Conservation (phyloP, 2,329 filamentous ascomycete genomes). For the Shiraia sp. region DNA sequence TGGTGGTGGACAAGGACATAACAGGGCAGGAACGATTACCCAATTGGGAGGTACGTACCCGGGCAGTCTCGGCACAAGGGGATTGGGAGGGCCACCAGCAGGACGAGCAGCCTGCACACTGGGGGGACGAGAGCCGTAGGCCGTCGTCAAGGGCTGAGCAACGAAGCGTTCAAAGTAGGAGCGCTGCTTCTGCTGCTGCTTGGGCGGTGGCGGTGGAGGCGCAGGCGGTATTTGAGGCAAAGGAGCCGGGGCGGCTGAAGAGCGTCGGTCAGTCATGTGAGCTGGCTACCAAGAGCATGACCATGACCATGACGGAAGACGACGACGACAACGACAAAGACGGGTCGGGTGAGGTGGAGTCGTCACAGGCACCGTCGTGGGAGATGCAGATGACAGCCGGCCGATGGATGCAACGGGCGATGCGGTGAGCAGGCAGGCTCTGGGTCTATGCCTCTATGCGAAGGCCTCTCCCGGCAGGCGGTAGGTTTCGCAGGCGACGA, state of each 20-base stretch:
- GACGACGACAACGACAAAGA: too few species aligned
- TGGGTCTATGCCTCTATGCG: too few species aligned
- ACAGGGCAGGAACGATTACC: too few species aligned
- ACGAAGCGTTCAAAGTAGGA: slow-evolving; percentile 57
- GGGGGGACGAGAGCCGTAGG: slow-evolving; percentile 57
- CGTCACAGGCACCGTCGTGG: too few species aligned
- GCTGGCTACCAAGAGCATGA: slow-evolving; percentile 1
- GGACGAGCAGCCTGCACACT: slow-evolving; percentile 53
- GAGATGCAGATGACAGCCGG: too few species aligned
- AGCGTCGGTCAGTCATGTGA: slow-evolving; percentile 12
- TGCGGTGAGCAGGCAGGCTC: too few species aligned
- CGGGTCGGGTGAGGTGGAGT: too few species aligned
- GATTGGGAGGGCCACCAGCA: slow-evolving; percentile 42
- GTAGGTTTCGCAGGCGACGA: too few species aligned
- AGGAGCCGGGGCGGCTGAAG: slow-evolving; percentile 14
- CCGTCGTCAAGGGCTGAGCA: slow-evolving; percentile 55
- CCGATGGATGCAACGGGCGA: too few species aligned
- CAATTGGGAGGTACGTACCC: too few species aligned
- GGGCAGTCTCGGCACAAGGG: slow-evolving; percentile 41
- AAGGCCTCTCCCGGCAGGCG: too few species aligned
- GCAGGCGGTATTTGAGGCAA: slow-evolving; percentile 32
- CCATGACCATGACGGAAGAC: background rate
- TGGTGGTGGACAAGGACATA: too few species aligned
- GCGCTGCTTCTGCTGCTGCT: slow-evolving; percentile 27
- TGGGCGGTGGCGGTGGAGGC: slow-evolving; percentile 42